Evolutionary conservation across 2,329 filamentous ascomycete species (phyloP).

Genomic region (Claviceps pusilla): DNA sequence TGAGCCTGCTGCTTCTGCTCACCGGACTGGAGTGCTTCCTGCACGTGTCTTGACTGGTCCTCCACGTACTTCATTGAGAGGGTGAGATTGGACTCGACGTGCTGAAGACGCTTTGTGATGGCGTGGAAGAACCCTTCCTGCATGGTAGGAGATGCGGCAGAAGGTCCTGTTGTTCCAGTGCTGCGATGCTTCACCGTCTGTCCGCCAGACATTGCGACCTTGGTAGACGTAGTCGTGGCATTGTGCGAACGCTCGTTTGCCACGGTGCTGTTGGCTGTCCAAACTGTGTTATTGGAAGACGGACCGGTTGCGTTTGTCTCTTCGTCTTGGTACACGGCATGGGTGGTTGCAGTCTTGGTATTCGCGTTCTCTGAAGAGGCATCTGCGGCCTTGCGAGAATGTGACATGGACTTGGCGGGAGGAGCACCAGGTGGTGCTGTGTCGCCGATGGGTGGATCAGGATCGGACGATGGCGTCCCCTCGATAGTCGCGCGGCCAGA

Average conservation of each 20-base stretch:
- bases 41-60: slow-evolving; percentile 79
- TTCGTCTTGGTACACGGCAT: not conserved
- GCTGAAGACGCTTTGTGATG: slow-evolving; percentile 79
- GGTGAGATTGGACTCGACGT: slow-evolving; percentile 83
- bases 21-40: slow-evolving; percentile 72
- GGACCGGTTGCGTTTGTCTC: not conserved
- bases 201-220: slow-evolving; percentile 6
- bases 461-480: not conserved
- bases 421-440: not conserved
- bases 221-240: slow-evolving; percentile 2
- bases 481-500: not conserved
- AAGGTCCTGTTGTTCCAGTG: slow-evolving; percentile 13
- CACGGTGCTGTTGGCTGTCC: not conserved
- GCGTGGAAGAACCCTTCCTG: slow-evolving; percentile 98
- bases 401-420: not conserved
- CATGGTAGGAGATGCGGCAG: slow-evolving; percentile 52
- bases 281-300: not conserved
- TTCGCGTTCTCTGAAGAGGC: not conserved
- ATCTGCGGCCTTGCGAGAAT: not conserved
- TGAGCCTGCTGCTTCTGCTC: slow-evolving; percentile 80
- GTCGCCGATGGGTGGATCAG: not conserved
- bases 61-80: slow-evolving; percentile 92
- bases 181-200: slow-evolving; percentile 14
- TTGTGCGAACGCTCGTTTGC: slow-evolving; percentile 3
- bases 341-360: not conserved